These are phyloP conservation scores for Saccharomyces paradoxus DNA, from an alignment of 805 yeast genomes.

Conservation along the genomic window DNA sequence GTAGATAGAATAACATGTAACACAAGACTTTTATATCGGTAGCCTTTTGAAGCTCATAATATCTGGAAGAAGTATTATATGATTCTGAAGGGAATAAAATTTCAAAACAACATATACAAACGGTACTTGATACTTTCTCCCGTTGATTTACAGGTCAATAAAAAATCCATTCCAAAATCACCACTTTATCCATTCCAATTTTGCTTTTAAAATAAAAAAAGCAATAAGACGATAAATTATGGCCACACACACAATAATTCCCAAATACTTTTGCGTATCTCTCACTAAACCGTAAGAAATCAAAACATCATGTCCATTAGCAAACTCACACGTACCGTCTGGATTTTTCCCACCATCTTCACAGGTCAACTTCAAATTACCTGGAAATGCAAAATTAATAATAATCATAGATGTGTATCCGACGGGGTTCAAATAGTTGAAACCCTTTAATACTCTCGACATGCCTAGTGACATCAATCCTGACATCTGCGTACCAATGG, in stretches of 20 bases:
- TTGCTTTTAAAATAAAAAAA: constrained; percentile 19
- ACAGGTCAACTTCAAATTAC: constrained; percentile 45
- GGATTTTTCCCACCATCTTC: constrained; percentile 30
- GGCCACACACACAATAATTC: constrained; percentile 26
- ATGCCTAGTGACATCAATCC: constrained; percentile 76
- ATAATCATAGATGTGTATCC: constrained; percentile 59
- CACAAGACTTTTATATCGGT: not conserved
- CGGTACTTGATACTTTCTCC: too few species aligned
- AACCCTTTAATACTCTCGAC: constrained; percentile 57
- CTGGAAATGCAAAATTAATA: constrained; percentile 51
- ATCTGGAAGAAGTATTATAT: not conserved
- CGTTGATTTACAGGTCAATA: not conserved
- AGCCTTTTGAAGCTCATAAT: not conserved
- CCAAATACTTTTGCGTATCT: constrained; percentile 33
- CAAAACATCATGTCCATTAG: constrained; percentile 49
- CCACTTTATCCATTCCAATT: constrained; percentile 26
- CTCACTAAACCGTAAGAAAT: constrained; percentile 40
- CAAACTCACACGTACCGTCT: constrained; percentile 38
- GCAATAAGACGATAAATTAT: constrained; percentile 22
- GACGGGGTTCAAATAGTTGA: constrained; percentile 72
- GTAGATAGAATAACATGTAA: not conserved
- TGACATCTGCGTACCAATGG: constrained; percentile 74
- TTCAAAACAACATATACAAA: not conserved
- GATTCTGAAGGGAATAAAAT: not conserved
- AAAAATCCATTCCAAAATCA: not conserved